phyloP scores from a whole-genome alignment of 1,284 basidiomycete genomes.

The Austropuccinia psidii region DNA sequence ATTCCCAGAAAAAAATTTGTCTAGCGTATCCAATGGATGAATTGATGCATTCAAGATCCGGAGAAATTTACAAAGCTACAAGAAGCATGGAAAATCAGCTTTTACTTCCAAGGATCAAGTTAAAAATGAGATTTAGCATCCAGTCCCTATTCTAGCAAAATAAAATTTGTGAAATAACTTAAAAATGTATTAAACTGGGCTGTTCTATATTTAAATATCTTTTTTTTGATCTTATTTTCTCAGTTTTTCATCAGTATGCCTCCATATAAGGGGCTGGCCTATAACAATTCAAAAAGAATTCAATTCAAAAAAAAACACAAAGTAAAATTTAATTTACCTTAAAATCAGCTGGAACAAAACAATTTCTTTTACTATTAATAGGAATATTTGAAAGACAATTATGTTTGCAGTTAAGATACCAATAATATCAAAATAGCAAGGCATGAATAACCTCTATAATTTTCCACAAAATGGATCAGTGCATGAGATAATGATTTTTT shows the following conservation, averaged over 20 bases:
- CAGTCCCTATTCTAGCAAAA: not conserved
- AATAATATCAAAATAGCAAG: conserved; percentile 9
- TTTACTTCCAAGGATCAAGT: not conserved
- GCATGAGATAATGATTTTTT: not conserved
- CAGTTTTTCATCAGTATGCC: conserved; percentile 1
- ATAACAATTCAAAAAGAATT: not conserved
- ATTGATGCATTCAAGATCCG: conserved; percentile 2
- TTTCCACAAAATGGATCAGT: conserved; percentile 18
- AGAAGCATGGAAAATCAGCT: not conserved
- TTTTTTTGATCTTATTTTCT: not conserved
- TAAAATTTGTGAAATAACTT: not conserved
- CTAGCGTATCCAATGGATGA: conserved; percentile 9
- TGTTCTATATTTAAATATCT: not conserved
- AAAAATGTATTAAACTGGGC: conserved; percentile 8
- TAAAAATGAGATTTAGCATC: not conserved
- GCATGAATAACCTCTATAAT: not conserved
- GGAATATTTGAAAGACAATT: not conserved
- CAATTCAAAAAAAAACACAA: not conserved
- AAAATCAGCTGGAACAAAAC: conserved; percentile 2
- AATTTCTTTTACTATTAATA: not conserved
- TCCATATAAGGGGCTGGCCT: conserved; percentile 16
- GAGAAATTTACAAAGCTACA: not conserved
- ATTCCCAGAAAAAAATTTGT: conserved; percentile 1
- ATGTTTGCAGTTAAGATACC: not conserved
- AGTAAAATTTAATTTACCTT: not conserved